Percentiles rank a stretch among this genome's conserved stretches.
phyloP scores from a whole-genome alignment of 2,329 filamentous ascomycete genomes.

The Curvularia lunata region DNA sequence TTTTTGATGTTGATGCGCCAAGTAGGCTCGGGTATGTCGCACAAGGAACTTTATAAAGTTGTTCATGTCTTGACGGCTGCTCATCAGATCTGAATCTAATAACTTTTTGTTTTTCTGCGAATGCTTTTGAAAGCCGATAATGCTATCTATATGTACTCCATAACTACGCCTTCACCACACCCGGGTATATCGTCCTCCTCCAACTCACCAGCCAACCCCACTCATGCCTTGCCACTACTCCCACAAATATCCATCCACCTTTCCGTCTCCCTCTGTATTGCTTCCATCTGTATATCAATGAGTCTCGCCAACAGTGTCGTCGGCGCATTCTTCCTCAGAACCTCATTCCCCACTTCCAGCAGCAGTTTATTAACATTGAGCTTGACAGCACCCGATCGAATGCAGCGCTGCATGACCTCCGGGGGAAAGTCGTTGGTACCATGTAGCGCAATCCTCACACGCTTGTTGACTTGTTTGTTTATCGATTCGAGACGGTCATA shows the following conservation, averaged over 20 bases:
- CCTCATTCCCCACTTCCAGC: conserved; percentile 54
- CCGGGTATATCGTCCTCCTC: neutral
- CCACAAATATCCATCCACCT: conserved; percentile 58
- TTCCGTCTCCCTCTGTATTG: conserved; percentile 53
- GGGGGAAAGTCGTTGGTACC: conserved; percentile 63
- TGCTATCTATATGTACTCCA: neutral
- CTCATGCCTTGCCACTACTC: conserved; percentile 53
- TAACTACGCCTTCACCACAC: neutral
- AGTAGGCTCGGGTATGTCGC: too few species aligned
- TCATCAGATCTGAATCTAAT: too few species aligned
- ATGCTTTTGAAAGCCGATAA: neutral
- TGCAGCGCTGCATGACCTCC: conserved; percentile 60
- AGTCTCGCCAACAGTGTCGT: conserved; percentile 42
- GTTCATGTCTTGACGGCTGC: too few species aligned
- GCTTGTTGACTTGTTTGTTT: conserved; percentile 43
- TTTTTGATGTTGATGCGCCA: too few species aligned
- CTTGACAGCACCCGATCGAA: conserved; percentile 60
- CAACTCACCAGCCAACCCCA: neutral
- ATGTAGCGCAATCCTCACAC: conserved; percentile 61
- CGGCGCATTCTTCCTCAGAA: conserved; percentile 50
- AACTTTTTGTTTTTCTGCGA: neutral
- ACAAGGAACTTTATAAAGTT: too few species aligned
- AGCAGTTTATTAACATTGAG: conserved; percentile 65
- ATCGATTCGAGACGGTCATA: conserved; percentile 41
- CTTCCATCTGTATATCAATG: conserved; percentile 56